A percentile compares a stretch with the other conserved stretches of the same genome.
Evolutionary conservation across 2,329 filamentous ascomycete species (phyloP).

Genomic region (Hymenoscyphus salicellus): DNA sequence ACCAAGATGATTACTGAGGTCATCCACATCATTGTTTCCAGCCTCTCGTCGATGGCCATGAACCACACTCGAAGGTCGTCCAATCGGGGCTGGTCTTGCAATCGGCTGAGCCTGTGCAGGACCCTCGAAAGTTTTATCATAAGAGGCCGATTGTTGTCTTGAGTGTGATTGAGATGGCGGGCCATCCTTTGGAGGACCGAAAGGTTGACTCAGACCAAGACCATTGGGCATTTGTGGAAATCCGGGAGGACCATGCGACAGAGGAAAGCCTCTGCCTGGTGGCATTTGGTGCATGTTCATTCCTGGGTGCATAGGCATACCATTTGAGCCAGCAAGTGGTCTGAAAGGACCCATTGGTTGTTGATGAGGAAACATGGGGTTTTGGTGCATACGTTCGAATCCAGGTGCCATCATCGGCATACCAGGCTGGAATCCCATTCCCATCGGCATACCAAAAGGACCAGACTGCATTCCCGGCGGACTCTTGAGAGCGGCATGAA

Average conservation of each 20-base stretch:
- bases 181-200: slow-evolving; percentile 39
- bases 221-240: slow-evolving; percentile 47
- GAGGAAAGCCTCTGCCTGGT: slow-evolving; percentile 43
- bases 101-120: slow-evolving; percentile 67
- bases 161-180: slow-evolving; percentile 59
- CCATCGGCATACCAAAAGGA: slow-evolving; percentile 52
- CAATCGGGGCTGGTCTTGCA: slow-evolving; percentile 79
- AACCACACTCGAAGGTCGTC: slow-evolving; percentile 73
- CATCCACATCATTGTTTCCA: slow-evolving; percentile 60
- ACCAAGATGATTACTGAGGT: slow-evolving; percentile 75
- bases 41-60: slow-evolving; percentile 47
- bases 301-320: slow-evolving; percentile 54
- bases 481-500: slow-evolving; percentile 55
- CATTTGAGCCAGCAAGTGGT: slow-evolving; percentile 49
- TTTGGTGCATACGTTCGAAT: slow-evolving; percentile 44
- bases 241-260: slow-evolving; percentile 50
- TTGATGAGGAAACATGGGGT: slow-evolving; percentile 54
- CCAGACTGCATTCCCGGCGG: slow-evolving; percentile 49
- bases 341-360: slow-evolving; percentile 53
- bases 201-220: slow-evolving; percentile 42
- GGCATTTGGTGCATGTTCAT: slow-evolving; percentile 60
- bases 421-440: slow-evolving; percentile 53
- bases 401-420: slow-evolving; percentile 42
- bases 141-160: slow-evolving; percentile 70
- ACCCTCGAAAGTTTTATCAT: slow-evolving; percentile 51